Conservation (phyloP, 106 monocot species). For the Dendrobium chrysotoxum region DNA sequence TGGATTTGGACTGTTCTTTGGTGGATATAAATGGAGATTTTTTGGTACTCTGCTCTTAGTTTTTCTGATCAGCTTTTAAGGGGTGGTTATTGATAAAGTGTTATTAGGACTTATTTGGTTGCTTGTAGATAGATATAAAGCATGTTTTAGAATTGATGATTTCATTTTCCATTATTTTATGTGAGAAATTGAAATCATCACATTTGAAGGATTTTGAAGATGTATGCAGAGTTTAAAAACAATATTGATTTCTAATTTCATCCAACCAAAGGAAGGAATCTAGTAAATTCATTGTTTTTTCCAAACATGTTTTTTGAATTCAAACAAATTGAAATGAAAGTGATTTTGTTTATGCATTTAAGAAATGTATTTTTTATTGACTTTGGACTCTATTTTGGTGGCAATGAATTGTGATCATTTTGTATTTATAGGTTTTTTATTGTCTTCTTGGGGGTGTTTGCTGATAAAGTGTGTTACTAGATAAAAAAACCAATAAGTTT, state of each 20-base stretch:
- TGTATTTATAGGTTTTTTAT: not conserved
- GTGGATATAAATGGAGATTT: not conserved
- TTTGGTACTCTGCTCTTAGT: not conserved
- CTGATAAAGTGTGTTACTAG: not conserved
- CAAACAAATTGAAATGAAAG: not conserved
- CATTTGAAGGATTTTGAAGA: not conserved
- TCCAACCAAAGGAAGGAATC: not conserved
- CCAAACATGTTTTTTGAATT: not conserved
- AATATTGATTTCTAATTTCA: not conserved
- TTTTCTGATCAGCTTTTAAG: not conserved
- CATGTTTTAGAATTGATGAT: not conserved
- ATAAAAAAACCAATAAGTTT: not conserved
- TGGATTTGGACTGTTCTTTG: not conserved
- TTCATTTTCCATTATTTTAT: not conserved
- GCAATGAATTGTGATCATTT: not conserved
- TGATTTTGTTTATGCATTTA: not conserved
- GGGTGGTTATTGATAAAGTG: not conserved
- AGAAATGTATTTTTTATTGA: not conserved
- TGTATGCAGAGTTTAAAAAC: not conserved
- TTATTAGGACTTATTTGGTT: not conserved
- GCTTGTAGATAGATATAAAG: not conserved
- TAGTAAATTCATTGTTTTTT: not conserved
- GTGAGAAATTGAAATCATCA: not conserved
- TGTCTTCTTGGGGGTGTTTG: not conserved
- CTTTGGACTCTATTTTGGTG: not conserved